phyloP scores from a whole-genome alignment of 768 basidiomycete genomes.

The Macrolepiota albuminosa region DNA sequence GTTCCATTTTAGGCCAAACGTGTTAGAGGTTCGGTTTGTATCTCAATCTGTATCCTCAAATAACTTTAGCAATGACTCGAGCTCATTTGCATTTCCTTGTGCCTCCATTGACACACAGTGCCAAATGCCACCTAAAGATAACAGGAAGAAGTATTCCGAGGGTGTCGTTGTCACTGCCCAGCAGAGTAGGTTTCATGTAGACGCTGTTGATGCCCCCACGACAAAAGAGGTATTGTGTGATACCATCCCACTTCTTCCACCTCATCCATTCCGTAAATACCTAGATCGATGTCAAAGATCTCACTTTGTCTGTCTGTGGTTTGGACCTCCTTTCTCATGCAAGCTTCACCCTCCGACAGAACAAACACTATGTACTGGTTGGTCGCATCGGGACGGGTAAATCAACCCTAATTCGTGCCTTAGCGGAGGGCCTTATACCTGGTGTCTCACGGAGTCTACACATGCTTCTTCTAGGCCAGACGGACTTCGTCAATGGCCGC shows the following conservation, averaged over 20 bases:
- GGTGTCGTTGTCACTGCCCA: constrained; percentile 38
- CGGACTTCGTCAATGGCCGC: constrained; percentile 20
- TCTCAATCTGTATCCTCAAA: no score
- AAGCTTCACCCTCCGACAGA: constrained; percentile 45
- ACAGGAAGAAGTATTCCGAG: constrained; percentile 5
- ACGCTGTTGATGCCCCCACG: constrained; percentile 34
- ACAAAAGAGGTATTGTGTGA: constrained; percentile 16
- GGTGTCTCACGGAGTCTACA: constrained; percentile 38
- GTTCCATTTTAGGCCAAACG: no score
- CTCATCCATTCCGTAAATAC: not conserved
- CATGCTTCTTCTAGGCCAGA: constrained; percentile 42
- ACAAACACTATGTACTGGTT: constrained; percentile 48
- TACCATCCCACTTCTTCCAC: not conserved
- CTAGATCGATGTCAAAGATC: constrained; percentile 47
- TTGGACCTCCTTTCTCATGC: constrained; percentile 49
- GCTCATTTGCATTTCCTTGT: not conserved
- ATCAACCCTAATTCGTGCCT: constrained; percentile 37
- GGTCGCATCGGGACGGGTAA: constrained; percentile 57
- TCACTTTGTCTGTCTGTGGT: constrained; percentile 46
- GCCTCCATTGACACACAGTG: not conserved
- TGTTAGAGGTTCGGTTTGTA: no score
- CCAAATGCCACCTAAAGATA: constrained; percentile 12
- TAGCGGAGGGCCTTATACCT: constrained; percentile 41
- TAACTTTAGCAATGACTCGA: not conserved
- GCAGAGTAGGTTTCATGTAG: constrained; percentile 45